Evolutionary conservation across 768 basidiomycete species (phyloP).

Genomic region (Hericium rajendrae): DNA sequence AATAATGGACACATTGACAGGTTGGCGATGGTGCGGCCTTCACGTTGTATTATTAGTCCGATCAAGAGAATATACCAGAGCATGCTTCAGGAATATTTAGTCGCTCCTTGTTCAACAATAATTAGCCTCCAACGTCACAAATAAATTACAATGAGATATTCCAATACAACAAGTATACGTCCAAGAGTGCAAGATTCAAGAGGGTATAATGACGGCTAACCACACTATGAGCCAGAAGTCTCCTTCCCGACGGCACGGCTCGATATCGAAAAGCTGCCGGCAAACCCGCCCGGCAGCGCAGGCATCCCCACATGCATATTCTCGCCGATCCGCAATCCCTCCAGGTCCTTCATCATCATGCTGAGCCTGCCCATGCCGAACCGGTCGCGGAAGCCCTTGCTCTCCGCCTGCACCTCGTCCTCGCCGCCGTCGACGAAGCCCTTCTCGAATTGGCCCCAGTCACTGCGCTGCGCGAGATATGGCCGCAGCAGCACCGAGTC

Average conservation of each 20-base stretch:
- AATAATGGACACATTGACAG: slow-evolving; percentile 30
- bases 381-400: slow-evolving; percentile 48
- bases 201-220: not conserved
- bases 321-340: slow-evolving; percentile 52
- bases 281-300: slow-evolving; percentile 41
- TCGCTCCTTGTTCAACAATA: too few relatives aligned
- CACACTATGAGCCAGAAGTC: not conserved
- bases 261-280: slow-evolving; percentile 41
- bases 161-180: not conserved
- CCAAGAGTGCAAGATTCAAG: not conserved
- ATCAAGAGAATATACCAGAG: too few relatives aligned
- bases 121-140: too few relatives aligned
- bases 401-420: slow-evolving; percentile 30
- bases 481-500: slow-evolving; percentile 81
- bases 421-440: slow-evolving; percentile 55
- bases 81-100: too few relatives aligned
- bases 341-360: slow-evolving; percentile 83
- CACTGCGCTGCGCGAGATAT: slow-evolving; percentile 82
- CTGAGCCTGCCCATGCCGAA: slow-evolving; percentile 63
- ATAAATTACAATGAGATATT: not conserved
- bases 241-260: slow-evolving; percentile 32
- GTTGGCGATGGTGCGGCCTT: too few relatives aligned
- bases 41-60: too few relatives aligned
- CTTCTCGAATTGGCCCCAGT: slow-evolving; percentile 83
- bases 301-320: slow-evolving; percentile 46